phyloP scores from a whole-genome alignment of 257 asterid species.

The Gynochthodes officinalis region DNA sequence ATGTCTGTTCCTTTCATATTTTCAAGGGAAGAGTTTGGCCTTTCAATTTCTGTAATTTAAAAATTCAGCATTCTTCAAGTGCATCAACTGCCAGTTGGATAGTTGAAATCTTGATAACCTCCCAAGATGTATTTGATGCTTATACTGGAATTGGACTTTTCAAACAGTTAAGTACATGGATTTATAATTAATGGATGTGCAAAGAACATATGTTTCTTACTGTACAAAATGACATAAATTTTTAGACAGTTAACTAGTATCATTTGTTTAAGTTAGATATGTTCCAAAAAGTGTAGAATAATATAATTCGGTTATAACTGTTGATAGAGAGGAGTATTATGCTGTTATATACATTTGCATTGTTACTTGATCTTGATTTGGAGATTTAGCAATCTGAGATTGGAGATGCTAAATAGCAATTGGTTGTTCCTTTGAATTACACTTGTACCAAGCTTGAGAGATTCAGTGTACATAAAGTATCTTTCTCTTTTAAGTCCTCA shows the following conservation, averaged over 20 bases:
- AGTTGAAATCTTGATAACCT: background rate
- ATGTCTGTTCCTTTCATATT: background rate
- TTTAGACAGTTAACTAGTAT: background rate
- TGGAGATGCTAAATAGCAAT: background rate
- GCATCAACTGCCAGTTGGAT: background rate
- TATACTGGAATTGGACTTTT: background rate
- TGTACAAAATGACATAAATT: background rate
- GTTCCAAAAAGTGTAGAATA: background rate
- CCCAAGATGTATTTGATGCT: no score
- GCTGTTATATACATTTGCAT: background rate
- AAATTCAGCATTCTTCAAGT: background rate
- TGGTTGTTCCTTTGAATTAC: background rate
- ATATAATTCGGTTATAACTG: background rate
- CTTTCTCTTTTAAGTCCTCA: background rate
- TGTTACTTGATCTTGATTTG: background rate
- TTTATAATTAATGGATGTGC: background rate
- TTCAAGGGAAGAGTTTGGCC: background rate
- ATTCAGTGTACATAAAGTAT: background rate
- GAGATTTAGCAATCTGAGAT: background rate
- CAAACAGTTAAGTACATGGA: background rate
- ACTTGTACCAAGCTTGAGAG: background rate
- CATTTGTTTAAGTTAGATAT: background rate
- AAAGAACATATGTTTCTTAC: background rate
- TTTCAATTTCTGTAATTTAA: background rate
- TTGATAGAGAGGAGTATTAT: background rate